Evolutionary conservation across 495 filamentous ascomycete genomes (phyloP).

Genomic region (Lasiosphaeria hispida): DNA sequence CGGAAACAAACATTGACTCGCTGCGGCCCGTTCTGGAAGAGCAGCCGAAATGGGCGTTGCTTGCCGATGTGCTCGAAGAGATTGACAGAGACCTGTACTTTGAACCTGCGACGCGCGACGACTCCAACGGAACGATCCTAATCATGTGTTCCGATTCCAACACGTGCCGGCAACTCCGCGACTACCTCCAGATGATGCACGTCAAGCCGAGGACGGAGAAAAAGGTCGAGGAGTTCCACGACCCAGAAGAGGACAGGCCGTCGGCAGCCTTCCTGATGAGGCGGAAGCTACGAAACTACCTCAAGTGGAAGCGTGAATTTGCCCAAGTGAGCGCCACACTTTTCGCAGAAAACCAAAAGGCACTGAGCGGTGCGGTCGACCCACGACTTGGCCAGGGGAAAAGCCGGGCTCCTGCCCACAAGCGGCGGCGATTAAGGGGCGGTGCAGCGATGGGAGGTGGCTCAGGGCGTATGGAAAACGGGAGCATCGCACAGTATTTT

Average conservation of each 20-base stretch:
- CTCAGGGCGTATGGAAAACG: constrained; percentile 48
- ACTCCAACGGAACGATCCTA: constrained; percentile 84
- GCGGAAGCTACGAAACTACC: constrained; percentile 78
- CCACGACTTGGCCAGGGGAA: constrained; percentile 42
- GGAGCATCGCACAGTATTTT: constrained; percentile 49
- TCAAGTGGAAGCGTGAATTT: constrained; percentile 89
- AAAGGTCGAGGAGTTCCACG: constrained; percentile 36
- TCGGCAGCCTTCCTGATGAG: constrained; percentile 88
- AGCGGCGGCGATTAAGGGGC: constrained; percentile 84
- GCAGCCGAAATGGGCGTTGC: constrained; percentile 86
- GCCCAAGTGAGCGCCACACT: constrained; percentile 74
- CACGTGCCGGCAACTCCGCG: constrained; percentile 84
- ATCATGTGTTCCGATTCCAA: constrained; percentile 93
- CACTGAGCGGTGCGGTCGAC: constrained; percentile 61
- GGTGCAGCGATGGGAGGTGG: constrained; percentile 57
- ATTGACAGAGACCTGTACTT: constrained; percentile 91
- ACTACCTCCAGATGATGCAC: constrained; percentile 90
- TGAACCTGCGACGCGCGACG: constrained; percentile 69
- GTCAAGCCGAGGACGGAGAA: constrained; percentile 54
- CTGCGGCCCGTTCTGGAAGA: constrained; percentile 91
- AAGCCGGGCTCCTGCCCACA: constrained; percentile 69
- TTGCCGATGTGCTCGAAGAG: constrained; percentile 85
- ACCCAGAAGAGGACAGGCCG: constrained; percentile 53
- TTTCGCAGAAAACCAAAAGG: constrained; percentile 75
- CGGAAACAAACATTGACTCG: constrained; percentile 52